phyloP scores from a whole-genome alignment of 192 early-diverging fungal genomes.

The Borealophlyctis nickersoniae region DNA sequence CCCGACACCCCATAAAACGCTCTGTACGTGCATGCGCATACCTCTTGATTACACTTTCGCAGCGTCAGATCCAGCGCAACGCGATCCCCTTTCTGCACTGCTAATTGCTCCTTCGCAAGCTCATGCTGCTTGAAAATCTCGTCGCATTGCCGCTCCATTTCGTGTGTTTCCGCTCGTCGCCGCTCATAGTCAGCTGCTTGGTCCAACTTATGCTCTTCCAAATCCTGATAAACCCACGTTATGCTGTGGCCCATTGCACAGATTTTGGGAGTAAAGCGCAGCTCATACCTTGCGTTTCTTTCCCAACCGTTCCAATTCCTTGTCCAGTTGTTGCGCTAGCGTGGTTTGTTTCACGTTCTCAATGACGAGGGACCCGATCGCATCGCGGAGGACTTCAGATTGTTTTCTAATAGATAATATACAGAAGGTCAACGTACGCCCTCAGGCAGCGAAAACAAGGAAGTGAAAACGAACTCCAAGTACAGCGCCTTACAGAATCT shows the following conservation, averaged over 20 bases:
- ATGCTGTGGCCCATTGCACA: too few relatives aligned
- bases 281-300: slow-evolving; percentile 40
- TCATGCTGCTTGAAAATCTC: slow-evolving; percentile 65
- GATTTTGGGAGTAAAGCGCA: too few relatives aligned
- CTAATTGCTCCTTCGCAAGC: slow-evolving; percentile 58
- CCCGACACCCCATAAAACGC: neutral
- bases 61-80: slow-evolving; percentile 50
- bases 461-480: slow-evolving; percentile 1
- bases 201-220: slow-evolving; percentile 52
- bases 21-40: slow-evolving; percentile 30
- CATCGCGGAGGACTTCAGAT: slow-evolving; percentile 54
- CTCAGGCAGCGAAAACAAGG: slow-evolving; percentile 13
- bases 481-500: slow-evolving; percentile 49
- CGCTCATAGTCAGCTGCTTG: slow-evolving; percentile 54
- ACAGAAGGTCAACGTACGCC: neutral
- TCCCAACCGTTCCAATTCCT: slow-evolving; percentile 51
- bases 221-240: slow-evolving; percentile 36
- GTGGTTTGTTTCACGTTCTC: slow-evolving; percentile 57
- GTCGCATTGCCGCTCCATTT: slow-evolving; percentile 56
- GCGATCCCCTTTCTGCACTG: slow-evolving; percentile 50
- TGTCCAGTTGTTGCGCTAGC: slow-evolving; percentile 50
- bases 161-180: slow-evolving; percentile 48
- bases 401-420: slow-evolving; percentile 59
- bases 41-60: slow-evolving; percentile 43
- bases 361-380: slow-evolving; percentile 48